Evolutionary conservation across 2,329 filamentous ascomycete genomes (phyloP).

Genomic region (Trichoderma pleuroti): DNA sequence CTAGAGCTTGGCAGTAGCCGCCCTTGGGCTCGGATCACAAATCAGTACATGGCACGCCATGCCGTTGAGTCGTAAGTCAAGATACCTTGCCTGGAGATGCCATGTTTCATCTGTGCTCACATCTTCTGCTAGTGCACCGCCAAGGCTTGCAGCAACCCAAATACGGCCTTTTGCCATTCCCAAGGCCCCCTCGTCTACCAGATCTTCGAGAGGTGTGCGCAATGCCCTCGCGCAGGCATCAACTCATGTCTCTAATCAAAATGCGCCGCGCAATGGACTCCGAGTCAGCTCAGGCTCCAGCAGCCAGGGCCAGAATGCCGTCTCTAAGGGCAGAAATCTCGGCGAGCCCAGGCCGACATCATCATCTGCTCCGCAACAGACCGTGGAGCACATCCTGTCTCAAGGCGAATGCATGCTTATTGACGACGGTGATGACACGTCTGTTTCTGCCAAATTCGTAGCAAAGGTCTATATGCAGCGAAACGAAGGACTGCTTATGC

Average conservation of each 20-base stretch:
- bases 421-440: not conserved
- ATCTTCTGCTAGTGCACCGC: constrained; percentile 19
- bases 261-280: not conserved
- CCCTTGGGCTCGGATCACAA: constrained; percentile 24
- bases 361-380: not conserved
- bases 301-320: not conserved
- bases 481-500: constrained; percentile 22
- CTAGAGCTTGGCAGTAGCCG: constrained; percentile 22
- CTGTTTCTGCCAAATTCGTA: constrained; percentile 18
- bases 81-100: too few species aligned
- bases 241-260: not conserved
- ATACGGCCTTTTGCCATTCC: not conserved
- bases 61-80: constrained; percentile 18
- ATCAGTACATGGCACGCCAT: constrained; percentile 15
- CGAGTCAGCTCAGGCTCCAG: not conserved
- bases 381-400: constrained; percentile 22
- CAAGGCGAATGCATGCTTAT: constrained; percentile 23
- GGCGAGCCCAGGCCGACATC: not conserved
- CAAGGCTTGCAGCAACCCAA: not conserved
- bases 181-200: not conserved
- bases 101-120: not conserved
- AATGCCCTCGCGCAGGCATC: not conserved
- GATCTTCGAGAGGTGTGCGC: not conserved
- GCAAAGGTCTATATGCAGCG: constrained; percentile 22
- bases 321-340: not conserved